Base-by-base conservation (phyloP, 495 filamentous ascomycete species). In the Achaetomiella virescens region DNA sequence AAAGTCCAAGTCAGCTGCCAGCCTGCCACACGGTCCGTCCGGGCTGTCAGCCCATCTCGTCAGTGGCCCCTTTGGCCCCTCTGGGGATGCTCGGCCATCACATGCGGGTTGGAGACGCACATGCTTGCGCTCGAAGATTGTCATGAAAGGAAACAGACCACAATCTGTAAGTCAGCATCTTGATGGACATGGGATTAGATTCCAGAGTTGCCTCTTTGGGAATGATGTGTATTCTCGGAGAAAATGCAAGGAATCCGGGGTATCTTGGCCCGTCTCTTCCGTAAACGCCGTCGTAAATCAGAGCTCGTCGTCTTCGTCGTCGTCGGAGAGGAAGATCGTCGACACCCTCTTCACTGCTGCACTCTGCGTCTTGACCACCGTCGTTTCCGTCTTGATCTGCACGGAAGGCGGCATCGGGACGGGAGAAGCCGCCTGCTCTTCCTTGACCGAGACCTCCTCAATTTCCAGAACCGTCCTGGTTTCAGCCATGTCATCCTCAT, bases 251-350 rank as follows among this genome's bases (percentile, higher is more conserved):
- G n/a, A 9, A 14, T 18, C 24, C 11, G 25, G 36, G 53, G 53
- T 56, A 56, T 56, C 35, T 24, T 25, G n/a, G 14, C 20, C n/a
- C 6, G 21, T 20, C 45, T 25, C 24, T 14, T 31, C n/a, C 6
- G 21, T 20, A 50, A 44, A 55, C 31, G 41, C 24, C 31, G 18
- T 12, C 8, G 7, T 15, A 33, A 20, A 22, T 42, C 57, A 65
- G 22, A 65, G 62, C 38, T 66, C 63, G 37, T 66, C 63, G 27
- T 62, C 63, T 51, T 66, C 63, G 40, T 65, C 63, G 24, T 65
- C 60, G 42, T 62, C 60, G 37, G 55, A 58, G 33, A 65, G 18
- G 44, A 65, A 65, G 27, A 65, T 62, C 25, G 54, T 52, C 10
- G 56, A 17, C 8, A 27, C 31, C 49, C 47, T 49, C 58, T 33